Percentiles rank a stretch among this genome's conserved stretches.
Conservation (phyloP, 2,329 filamentous ascomycete species). For the Colletotrichum zoysiae region DNA sequence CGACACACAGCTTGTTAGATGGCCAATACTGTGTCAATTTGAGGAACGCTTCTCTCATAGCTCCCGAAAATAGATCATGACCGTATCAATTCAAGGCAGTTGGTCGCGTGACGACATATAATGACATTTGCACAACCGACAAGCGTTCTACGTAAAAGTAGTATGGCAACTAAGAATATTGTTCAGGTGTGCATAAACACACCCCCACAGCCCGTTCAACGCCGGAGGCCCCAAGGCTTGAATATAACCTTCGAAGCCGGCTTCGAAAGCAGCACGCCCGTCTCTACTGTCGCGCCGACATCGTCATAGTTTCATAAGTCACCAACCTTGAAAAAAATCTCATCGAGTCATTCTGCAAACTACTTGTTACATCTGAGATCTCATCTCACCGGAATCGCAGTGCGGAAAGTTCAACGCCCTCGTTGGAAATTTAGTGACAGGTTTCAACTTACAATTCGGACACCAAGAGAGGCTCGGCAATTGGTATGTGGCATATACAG, state of each 20-base stretch:
- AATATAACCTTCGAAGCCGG: not conserved
- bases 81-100: not conserved
- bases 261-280: not conserved
- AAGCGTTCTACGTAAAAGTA: too few relatives aligned
- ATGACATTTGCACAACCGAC: not conserved
- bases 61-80: not conserved
- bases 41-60: not conserved
- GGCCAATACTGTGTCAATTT: not conserved
- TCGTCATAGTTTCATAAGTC: not conserved
- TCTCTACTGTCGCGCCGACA: not conserved
- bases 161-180: not conserved
- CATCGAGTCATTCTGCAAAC: not conserved
- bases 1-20: not conserved
- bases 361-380: too few relatives aligned
- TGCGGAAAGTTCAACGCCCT: not conserved
- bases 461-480: not conserved
- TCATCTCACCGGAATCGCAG: not conserved
- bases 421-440: not conserved
- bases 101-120: not conserved
- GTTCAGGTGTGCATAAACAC: not conserved
- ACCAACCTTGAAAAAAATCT: not conserved
- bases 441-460: not conserved
- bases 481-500: too few relatives aligned
- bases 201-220: not conserved
- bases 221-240: not conserved